phyloP scores from a whole-genome alignment of 805 yeast species.

The Yarrowia porcina region DNA sequence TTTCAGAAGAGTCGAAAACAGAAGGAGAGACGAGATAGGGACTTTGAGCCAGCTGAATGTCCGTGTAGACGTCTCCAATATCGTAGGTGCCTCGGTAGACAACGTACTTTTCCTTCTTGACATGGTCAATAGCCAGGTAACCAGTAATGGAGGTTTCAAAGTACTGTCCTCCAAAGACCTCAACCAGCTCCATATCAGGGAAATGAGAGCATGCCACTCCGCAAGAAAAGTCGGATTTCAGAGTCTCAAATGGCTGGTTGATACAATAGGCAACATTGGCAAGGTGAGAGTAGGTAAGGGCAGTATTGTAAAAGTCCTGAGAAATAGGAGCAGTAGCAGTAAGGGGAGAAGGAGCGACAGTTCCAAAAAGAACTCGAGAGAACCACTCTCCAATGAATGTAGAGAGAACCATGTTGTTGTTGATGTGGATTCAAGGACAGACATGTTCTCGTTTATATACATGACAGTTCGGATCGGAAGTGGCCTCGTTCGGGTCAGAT shows the following conservation, averaged over 20 bases:
- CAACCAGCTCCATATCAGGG: neutral
- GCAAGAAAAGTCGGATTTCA: neutral
- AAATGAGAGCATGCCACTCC: neutral
- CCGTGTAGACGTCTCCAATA: neutral
- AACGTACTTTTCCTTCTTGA: neutral
- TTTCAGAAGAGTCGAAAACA: neutral
- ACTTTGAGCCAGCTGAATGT: neutral
- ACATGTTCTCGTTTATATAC: neutral
- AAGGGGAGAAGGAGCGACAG: neutral
- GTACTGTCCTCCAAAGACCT: neutral
- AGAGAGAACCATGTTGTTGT: neutral
- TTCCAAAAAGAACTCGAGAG: neutral
- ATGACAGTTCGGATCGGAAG: neutral
- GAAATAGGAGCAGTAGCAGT: neutral
- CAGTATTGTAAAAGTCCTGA: neutral
- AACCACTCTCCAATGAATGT: neutral
- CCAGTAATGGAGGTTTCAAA: neutral
- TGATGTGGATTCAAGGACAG: neutral
- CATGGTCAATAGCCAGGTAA: neutral
- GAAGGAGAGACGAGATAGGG: neutral
- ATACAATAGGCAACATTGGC: neutral
- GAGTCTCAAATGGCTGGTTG: neutral
- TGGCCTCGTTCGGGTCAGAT: neutral
- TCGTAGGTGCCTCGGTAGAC: conserved; percentile 8
- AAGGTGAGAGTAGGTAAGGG: neutral